Evolutionary conservation across 106 monocot genomes (phyloP), one percentile per base, ranked within the genome.

Genomic region (Cymbidium sinense): DNA sequence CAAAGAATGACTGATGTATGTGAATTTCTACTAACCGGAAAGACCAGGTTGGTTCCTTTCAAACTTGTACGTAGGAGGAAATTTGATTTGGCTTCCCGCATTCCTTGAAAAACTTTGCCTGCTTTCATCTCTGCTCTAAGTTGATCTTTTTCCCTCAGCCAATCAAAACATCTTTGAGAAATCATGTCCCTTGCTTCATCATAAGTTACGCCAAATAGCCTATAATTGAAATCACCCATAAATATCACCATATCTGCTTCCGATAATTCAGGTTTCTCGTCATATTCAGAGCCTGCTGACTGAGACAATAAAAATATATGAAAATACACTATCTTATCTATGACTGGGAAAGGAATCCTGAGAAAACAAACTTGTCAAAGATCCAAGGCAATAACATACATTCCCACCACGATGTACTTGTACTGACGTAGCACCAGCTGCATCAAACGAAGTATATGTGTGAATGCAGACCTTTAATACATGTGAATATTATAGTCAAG

Each of bases 371-470:
- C 50, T 58, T 2, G 29, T 19, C 17, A 67, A 80, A 83, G 28
- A 70, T 55, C n/a, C 20, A 80, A 11, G 75, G 0, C 55, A 77
- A 25, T 4, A 76, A 75, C 92, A 82, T 89, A 92, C 92, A 82
- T 83, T 89, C 64, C 80, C 81, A 72, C 84, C 85, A 72, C 85
- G 87, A 83, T 81, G 83, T 55, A 81, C 79, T 81, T 86, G 83
- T 29, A 83, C 83, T 78, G 90, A 83, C 36, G 91, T 83, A 64
- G 84, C 77, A 79, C 83, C 76, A 75, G 83, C 89, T 92, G 87
- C 86, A 85, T 39, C 43, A 86, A 55, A 86, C 1, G 33, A 50
- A 70, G 33, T 37, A 77, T 9, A 31, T 36, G 34, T 34, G 30
- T 51, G 36, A 61, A 44, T 73, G 19, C 2, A 75, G 23, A n/a